Conservation (phyloP, 305 asterid species). For the Petunia hybrid region DNA sequence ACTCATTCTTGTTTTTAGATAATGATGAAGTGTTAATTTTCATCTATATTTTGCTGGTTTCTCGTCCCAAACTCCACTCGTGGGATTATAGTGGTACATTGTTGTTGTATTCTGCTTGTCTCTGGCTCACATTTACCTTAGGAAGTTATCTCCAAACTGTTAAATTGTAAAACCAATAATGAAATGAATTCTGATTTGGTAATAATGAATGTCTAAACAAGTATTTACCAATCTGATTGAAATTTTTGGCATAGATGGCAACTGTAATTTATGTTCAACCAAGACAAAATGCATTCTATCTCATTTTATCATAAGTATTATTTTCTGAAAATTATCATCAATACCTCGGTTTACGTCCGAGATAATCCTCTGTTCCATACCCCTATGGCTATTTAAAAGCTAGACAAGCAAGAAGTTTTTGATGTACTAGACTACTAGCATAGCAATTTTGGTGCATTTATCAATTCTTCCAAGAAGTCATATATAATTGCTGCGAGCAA, state of each 20-base stretch:
- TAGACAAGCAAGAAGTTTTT: neutral
- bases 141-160: neutral
- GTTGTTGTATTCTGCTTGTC: neutral
- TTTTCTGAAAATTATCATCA: neutral
- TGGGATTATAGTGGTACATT: too few relatives aligned
- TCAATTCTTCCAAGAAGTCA: neutral
- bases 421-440: constrained; percentile 12
- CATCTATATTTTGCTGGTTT: neutral
- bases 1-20: neutral
- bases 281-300: neutral
- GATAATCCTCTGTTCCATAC: neutral
- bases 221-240: too few relatives aligned
- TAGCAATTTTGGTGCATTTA: neutral
- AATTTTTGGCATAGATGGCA: neutral
- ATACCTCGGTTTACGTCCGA: neutral
- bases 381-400: neutral
- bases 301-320: neutral
- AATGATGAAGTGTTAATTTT: neutral
- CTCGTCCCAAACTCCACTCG: too few relatives aligned
- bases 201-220: too few relatives aligned
- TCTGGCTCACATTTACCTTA: neutral
- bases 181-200: neutral
- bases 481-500: neutral
- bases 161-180: neutral
- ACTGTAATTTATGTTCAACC: neutral